A percentile compares a stretch with the other conserved stretches of the same genome.
Evolutionary conservation across 106 monocot genomes (phyloP).

Genomic region (Dactylorhiza incarnata): DNA sequence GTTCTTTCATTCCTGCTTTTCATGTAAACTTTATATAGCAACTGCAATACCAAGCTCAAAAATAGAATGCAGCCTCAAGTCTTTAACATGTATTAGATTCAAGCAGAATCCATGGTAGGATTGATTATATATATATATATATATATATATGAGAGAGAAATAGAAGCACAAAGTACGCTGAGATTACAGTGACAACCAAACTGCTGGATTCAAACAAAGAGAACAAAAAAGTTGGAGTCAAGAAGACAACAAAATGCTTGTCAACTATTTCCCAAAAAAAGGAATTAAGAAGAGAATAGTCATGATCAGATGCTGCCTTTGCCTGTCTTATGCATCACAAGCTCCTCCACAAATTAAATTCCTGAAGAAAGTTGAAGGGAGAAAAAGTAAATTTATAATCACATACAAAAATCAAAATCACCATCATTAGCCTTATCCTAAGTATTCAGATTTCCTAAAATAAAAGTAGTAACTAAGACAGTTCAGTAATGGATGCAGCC

Average conservation of each 20-base stretch:
- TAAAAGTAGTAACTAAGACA: too few relatives aligned
- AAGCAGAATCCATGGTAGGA: too few relatives aligned
- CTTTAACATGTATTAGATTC: too few relatives aligned
- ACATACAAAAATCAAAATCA: too few relatives aligned
- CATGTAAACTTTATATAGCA: too few relatives aligned
- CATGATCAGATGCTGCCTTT: neutral
- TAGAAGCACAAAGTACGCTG: neutral
- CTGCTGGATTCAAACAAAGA: neutral
- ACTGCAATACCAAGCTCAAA: too few relatives aligned
- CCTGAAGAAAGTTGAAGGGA: neutral
- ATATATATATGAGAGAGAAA: neutral
- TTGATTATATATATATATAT: too few relatives aligned
- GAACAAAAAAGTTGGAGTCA: neutral
- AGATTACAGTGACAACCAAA: neutral
- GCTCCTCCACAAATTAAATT: slow-evolving; percentile 5
- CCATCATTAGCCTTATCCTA: too few relatives aligned
- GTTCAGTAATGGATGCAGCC: too few relatives aligned
- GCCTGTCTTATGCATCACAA: slow-evolving; percentile 1
- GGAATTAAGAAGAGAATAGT: neutral
- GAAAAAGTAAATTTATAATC: neutral
- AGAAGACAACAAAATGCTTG: slow-evolving; percentile 4
- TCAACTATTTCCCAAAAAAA: neutral
- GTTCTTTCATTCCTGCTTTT: too few relatives aligned
- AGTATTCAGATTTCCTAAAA: too few relatives aligned
- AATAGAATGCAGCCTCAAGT: too few relatives aligned